Evolutionary conservation across 176 grass and related monocot species (phyloP), one percentile per base, ranked within the genome.

Genomic region (Puya raimondii): DNA sequence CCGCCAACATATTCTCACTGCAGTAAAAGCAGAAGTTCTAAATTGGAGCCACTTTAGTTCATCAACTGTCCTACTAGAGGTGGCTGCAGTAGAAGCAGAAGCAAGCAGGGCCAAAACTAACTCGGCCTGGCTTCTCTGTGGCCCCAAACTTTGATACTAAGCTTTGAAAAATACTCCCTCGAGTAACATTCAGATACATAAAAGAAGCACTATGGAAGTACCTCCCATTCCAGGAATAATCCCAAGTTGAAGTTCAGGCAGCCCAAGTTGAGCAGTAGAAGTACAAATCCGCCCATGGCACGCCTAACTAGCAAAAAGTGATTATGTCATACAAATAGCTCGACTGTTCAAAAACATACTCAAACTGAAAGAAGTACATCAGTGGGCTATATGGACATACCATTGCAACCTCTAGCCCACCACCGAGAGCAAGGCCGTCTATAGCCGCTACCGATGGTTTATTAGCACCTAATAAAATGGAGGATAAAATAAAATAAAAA

Each of bases 381-480:
- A 42, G 33, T 42, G 33, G 4, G 4, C 33, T 6, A 42, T 42
- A 42, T 42, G 33, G 7, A 7, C 49, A 48, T 89, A 99, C 94
- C 94, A 93, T 99, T 78, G 87, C 80, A 88, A 91, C 56, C 84
- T 99, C 89, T 70, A 99, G 72, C 68, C 94, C 94, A 53, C 94
- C 94, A 29, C 94, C 94, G 76, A 99, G 82, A 86, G 84, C 80
- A 58, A 99, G 71, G 68, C 94, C 89, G 82, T 90, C 86, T 77
- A 99, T 92, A 79, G 94, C 87, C 68, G 89, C 89, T 53, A 99
- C 86, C 0, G 89, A 99, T 86, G 94, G 89, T 66, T 99, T 99
- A 64, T 63, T 84, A 1, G 94, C 89, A 71, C 77, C 89, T 90
- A 42, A 42, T 42, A 42, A 42, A 42, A 42, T 42, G 33, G 33